Percentiles rank a stretch among this genome's conserved stretches.
Evolutionary conservation across 208 protist species (phyloP).

Genomic region (Trypanosoma congolense): DNA sequence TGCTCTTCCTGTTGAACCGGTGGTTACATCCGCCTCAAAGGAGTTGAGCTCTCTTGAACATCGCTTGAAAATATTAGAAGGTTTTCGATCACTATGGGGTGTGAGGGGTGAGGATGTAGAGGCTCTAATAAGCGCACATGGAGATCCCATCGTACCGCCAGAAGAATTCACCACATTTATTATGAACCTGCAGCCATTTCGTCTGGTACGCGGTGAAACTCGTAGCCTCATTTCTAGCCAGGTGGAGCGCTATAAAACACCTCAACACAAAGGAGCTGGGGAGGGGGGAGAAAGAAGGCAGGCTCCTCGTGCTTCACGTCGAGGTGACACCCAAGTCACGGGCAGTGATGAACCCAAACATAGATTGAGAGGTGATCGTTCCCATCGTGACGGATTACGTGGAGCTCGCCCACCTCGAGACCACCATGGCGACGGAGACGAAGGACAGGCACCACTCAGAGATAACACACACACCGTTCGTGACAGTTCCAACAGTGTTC

Average conservation of each 20-base stretch:
- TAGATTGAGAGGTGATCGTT: not conserved
- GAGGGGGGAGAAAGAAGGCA: constrained; percentile 1
- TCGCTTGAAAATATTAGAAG: constrained; percentile 56
- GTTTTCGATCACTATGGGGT: constrained; percentile 73
- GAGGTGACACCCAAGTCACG: not conserved
- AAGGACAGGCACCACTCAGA: not conserved
- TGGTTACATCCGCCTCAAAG: not conserved
- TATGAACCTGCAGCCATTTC: constrained; percentile 67
- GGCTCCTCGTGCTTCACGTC: constrained; percentile 1
- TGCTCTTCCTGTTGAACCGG: constrained; percentile 1
- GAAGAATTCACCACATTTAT: constrained; percentile 73
- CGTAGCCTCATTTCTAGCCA: constrained; percentile 23
- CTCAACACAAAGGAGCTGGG: not conserved
- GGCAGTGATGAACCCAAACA: constrained; percentile 4
- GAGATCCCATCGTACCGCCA: constrained; percentile 72
- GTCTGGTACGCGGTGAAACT: constrained; percentile 51
- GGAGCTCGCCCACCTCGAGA: constrained; percentile 2
- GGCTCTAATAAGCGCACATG: constrained; percentile 58
- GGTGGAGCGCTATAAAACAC: constrained; percentile 10
- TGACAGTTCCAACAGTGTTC: constrained; percentile 6
- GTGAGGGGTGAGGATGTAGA: constrained; percentile 53
- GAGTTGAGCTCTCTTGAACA: constrained; percentile 29
- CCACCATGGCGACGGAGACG: not conserved
- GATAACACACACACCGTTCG: not conserved
- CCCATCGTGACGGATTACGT: constrained; percentile 7